Evolutionary conservation across 2,329 filamentous ascomycete genomes (phyloP), one percentile per base, ranked within the genome.

Genomic region (Zymoseptoria tritici): DNA sequence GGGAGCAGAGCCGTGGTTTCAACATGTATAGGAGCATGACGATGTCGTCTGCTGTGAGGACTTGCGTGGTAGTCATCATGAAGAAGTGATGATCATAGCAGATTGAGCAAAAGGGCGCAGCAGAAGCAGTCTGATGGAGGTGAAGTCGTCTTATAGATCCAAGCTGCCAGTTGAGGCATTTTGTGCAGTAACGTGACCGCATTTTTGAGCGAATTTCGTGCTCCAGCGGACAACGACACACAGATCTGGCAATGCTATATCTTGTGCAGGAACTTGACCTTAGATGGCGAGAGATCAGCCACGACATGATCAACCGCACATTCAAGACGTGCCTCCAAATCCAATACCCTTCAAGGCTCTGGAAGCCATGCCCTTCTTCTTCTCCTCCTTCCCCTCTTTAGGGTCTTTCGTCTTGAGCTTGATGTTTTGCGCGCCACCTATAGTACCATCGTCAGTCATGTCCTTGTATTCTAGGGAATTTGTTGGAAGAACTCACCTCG

Each of bases 381-480:
- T 64, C 49, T 66, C 69, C 67, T 67, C 62, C 26, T 66, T 64
- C 7, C 54, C 52, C 51, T 64, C 65, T 55, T 71, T 74, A 16
- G 76, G 72, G 57, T 74, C 77, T 24, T 26, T 29, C 16, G 77
- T 72, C 64, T 79, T 78, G 57, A 79, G 77, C 62, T 80, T 81
- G 61, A 79, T 77, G 66, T 83, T 81, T 67, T 83, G 82, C 49
- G 78, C 79, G 52, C 79, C 79, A 64, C 77, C 77, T 80, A 64
- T 54, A 53, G 72, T 64, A 73, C 21, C n/a, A 29, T 31, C 21
- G 67, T 59, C 59, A 64, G 24, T 36, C 19, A 54, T 42, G 49
- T 20, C 24, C 54, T 13, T 13, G 56, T 22, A 46, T 56, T 31
- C 54, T 5, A 50, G 9, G 24, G 24, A 54, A 3, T 21, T 55